A percentile compares a stretch with the other conserved stretches of the same genome.
phyloP scores from a whole-genome alignment of 1,284 basidiomycete genomes.

The Filobasidium uniguttulatum region DNA sequence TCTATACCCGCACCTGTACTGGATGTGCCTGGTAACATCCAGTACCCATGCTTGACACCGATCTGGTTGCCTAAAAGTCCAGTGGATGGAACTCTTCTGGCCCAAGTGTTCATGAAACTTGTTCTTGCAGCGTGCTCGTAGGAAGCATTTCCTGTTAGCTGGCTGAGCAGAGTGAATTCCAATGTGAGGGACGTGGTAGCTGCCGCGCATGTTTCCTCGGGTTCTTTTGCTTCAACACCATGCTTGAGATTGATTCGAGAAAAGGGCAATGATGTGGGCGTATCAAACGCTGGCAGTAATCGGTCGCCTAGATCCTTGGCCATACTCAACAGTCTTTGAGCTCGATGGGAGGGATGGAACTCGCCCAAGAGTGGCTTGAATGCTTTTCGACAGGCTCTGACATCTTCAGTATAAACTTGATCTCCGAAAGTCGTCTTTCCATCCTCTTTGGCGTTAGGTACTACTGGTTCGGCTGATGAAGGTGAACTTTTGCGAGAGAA shows the following conservation, averaged over 20 bases:
- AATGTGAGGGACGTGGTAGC: constrained; percentile 82
- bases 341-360: constrained; percentile 10
- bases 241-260: constrained; percentile 50
- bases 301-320: constrained; percentile 73
- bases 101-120: constrained; percentile 86
- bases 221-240: constrained; percentile 28
- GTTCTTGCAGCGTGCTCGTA: constrained; percentile 51
- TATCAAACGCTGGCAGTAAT: constrained; percentile 73
- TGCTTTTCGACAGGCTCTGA: neutral
- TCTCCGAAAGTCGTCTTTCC: neutral
- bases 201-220: constrained; percentile 46
- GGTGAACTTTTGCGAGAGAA: neutral
- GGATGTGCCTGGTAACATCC: constrained; percentile 51
- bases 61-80: constrained; percentile 79
- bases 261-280: constrained; percentile 74
- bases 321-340: constrained; percentile 42
- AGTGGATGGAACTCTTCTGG: constrained; percentile 58
- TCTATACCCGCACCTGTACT: constrained; percentile 84
- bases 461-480: too few species aligned
- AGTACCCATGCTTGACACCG: constrained; percentile 45
- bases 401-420: neutral
- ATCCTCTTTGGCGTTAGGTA: neutral
- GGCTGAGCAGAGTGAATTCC: constrained; percentile 79
- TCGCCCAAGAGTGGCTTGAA: neutral
- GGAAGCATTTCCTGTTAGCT: constrained; percentile 68